Evolutionary conservation across 306 rosid genomes (phyloP).

Genomic region (Prunus davidiana): DNA sequence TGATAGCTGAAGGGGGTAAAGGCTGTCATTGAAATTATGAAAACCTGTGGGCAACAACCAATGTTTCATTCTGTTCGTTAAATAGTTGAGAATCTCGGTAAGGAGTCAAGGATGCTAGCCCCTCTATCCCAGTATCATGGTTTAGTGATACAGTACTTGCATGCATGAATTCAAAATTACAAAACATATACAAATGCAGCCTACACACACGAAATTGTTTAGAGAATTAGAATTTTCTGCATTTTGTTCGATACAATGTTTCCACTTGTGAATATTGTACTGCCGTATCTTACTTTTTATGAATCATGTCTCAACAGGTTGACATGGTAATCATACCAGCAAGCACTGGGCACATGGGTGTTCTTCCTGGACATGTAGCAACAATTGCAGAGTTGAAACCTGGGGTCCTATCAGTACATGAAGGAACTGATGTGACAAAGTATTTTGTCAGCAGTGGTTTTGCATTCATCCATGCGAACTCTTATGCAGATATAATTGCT

Average conservation of each 20-base stretch:
- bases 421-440: constrained; percentile 66
- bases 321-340: constrained; percentile 98
- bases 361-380: constrained; percentile 98
- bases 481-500: constrained; percentile 76
- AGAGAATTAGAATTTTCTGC: background rate
- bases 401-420: constrained; percentile 81
- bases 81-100: background rate
- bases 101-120: background rate
- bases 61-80: background rate
- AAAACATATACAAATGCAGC: background rate
- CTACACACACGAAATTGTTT: background rate
- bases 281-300: background rate
- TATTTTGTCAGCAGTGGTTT: constrained; percentile 95
- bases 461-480: constrained; percentile 87
- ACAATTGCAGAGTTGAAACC: constrained; percentile 98
- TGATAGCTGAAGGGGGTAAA: background rate
- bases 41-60: background rate
- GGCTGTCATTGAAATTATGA: background rate
- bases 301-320: constrained; percentile 50
- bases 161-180: background rate
- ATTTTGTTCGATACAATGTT: background rate
- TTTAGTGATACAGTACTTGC: background rate
- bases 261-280: background rate
- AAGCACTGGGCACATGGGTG: constrained; percentile 96
- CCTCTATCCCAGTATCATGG: background rate